Evolutionary conservation across 148 eudicot species (phyloP).

Genomic region (Spergularia bocconei): DNA sequence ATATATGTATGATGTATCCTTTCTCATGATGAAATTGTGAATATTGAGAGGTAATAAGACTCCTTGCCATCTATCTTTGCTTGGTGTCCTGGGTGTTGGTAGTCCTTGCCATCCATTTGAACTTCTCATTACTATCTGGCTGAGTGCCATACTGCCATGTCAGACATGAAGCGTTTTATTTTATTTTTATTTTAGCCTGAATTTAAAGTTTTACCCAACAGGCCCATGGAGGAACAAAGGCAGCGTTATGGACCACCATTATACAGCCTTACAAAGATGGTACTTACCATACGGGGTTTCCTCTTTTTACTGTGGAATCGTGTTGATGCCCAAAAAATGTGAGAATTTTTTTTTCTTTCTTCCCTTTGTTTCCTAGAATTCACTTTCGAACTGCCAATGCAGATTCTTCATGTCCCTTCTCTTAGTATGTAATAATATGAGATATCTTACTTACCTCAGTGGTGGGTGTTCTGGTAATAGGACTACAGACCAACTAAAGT

Average conservation of each 20-base stretch:
- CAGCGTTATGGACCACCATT: constrained; percentile 96
- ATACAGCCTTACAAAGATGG: constrained; percentile 90
- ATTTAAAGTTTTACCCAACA: constrained; percentile 26
- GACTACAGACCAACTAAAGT: constrained; percentile 46
- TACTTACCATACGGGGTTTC: constrained; percentile 58
- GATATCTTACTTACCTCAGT: constrained; percentile 8
- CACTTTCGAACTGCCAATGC: no score
- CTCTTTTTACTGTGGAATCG: constrained; percentile 61
- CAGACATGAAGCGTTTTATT: background rate
- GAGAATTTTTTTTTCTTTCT: constrained; percentile 33
- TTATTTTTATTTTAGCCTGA: background rate
- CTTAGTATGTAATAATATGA: background rate
- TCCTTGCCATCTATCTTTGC: background rate
- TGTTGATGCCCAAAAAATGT: constrained; percentile 62
- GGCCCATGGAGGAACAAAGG: constrained; percentile 99
- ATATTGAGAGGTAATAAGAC: background rate
- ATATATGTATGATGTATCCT: background rate
- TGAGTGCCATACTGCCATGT: background rate
- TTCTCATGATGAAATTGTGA: background rate
- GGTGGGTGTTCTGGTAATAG: constrained; percentile 32
- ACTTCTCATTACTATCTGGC: background rate
- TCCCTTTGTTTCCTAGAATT: background rate
- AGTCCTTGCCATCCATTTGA: constrained; percentile 3
- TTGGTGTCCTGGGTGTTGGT: background rate
- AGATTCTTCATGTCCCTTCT: background rate